Evolutionary conservation across 78 protist species (phyloP).

Genomic region (Fonticula alba): DNA sequence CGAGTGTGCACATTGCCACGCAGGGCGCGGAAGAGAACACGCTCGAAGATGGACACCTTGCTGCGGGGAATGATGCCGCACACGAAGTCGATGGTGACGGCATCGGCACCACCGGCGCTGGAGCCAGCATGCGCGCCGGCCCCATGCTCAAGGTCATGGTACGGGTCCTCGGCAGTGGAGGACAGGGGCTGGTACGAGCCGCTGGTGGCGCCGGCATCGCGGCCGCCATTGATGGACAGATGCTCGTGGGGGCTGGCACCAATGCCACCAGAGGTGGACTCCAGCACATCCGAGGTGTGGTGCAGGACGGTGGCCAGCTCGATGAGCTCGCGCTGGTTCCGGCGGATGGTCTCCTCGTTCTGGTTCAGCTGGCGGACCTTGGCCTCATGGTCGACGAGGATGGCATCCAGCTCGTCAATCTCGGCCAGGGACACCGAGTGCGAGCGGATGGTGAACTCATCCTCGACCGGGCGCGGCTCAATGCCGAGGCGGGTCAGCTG

Average conservation of each 20-base stretch:
- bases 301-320: too few species aligned
- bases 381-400: too few species aligned
- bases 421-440: too few species aligned
- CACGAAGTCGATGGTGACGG: constrained; percentile 24
- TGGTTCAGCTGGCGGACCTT: constrained; percentile 18
- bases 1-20: constrained; percentile 68
- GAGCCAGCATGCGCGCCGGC: neutral
- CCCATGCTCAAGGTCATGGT: neutral
- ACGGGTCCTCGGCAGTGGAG: neutral
- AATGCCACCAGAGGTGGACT: neutral
- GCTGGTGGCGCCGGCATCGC: neutral
- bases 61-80: constrained; percentile 45
- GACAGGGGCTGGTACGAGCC: neutral
- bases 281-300: too few species aligned
- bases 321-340: constrained; percentile 30
- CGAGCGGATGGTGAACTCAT: neutral
- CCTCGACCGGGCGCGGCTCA: neutral
- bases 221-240: neutral
- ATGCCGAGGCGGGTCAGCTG: neutral
- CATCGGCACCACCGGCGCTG: neutral
- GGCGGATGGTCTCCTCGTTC: constrained; percentile 34
- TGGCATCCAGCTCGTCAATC: constrained; percentile 17
- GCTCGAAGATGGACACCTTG: constrained; percentile 33
- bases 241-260: neutral
- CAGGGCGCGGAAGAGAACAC: constrained; percentile 63